These are phyloP conservation scores for Celoporthe dispersa DNA, from an alignment of 2,329 filamentous ascomycete species.

Conservation along the genomic window DNA sequence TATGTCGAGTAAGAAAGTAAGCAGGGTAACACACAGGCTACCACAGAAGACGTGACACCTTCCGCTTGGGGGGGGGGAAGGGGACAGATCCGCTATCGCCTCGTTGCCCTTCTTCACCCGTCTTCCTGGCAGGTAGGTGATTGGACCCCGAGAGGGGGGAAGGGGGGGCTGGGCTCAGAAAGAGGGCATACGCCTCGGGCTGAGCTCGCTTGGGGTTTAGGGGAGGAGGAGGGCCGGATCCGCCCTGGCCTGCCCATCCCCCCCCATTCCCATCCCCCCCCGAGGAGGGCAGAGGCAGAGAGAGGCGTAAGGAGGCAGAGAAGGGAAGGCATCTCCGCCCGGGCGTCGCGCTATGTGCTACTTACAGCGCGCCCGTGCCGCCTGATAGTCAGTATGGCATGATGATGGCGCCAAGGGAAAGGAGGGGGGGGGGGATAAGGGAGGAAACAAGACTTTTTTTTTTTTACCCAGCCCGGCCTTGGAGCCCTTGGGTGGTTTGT, in stretches of 20 bases:
- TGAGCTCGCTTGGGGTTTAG: background rate
- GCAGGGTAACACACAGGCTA: background rate
- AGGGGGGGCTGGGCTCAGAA: too few species aligned
- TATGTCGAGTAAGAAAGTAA: background rate
- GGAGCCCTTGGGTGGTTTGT: background rate
- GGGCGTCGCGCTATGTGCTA: slow-evolving; percentile 10
- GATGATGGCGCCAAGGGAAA: background rate
- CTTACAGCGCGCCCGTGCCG: background rate
- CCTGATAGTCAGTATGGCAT: background rate
- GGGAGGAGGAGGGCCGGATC: background rate
- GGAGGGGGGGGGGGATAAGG: background rate
- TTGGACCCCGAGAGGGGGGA: too few species aligned
- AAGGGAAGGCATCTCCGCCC: slow-evolving; percentile 9
- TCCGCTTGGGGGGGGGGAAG: slow-evolving; percentile 6
- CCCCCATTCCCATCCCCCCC: too few species aligned
- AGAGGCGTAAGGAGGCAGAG: slow-evolving; percentile 8
- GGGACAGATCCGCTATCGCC: background rate
- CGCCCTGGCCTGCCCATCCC: too few species aligned
- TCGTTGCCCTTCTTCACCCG: background rate
- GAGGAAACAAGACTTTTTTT: background rate
- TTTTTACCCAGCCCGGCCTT: background rate
- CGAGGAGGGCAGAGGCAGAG: too few species aligned
- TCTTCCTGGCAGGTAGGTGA: too few species aligned
- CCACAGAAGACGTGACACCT: background rate
- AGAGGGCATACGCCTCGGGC: background rate